Percentiles rank a stretch among this genome's conserved stretches.
phyloP scores from a whole-genome alignment of 2,329 filamentous ascomycete species.

The Dendryphion nanum region DNA sequence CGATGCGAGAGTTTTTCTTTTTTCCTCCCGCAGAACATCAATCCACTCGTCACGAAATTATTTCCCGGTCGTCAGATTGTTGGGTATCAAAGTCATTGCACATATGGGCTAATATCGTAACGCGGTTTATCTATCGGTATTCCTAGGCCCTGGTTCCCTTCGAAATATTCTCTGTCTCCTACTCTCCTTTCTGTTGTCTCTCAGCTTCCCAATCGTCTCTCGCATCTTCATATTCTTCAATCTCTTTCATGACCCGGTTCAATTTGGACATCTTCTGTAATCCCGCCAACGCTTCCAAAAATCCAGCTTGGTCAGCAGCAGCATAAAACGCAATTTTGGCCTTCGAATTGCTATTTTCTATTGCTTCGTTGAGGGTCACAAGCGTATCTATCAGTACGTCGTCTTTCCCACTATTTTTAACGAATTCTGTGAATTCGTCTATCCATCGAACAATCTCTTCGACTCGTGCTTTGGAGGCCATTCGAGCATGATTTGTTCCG shows the following conservation, averaged over 20 bases:
- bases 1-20: too few relatives aligned
- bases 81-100: too few relatives aligned
- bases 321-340: conserved; percentile 1
- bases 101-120: too few relatives aligned
- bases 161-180: too few relatives aligned
- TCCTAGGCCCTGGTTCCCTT: too few relatives aligned
- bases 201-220: conserved; percentile 2
- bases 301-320: not conserved
- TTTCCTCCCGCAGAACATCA: too few relatives aligned
- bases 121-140: too few relatives aligned
- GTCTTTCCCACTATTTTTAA: not conserved
- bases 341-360: conserved; percentile 1
- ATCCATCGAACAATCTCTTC: conserved; percentile 3
- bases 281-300: not conserved
- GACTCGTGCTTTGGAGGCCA: not conserved
- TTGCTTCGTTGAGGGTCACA: conserved; percentile 2
- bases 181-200: too few relatives aligned
- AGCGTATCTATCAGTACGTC: conserved; percentile 1
- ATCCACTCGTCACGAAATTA: too few relatives aligned
- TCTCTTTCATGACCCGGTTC: conserved; percentile 5
- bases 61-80: too few relatives aligned
- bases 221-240: conserved; percentile 7
- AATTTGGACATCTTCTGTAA: conserved; percentile 1
- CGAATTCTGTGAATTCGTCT: conserved; percentile 2
- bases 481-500: too few relatives aligned